Evolutionary conservation across 345 rosid species (phyloP).

Genomic region (Populus simonii): DNA sequence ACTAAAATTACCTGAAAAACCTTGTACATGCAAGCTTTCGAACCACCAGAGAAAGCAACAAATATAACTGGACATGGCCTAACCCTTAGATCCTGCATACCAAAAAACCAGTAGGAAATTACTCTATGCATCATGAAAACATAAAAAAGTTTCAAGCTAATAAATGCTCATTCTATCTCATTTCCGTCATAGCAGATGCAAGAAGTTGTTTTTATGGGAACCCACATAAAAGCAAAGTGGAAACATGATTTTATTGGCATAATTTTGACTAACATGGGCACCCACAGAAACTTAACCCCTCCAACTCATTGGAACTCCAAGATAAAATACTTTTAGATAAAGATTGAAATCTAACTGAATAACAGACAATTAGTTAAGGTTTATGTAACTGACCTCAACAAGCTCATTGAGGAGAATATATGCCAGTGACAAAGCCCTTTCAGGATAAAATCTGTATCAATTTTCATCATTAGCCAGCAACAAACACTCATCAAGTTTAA

Average conservation of each 20-base stretch:
- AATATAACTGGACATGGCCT: constrained; percentile 75
- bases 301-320: background rate
- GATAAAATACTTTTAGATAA: background rate
- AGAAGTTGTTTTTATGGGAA: background rate
- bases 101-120: constrained; percentile 1
- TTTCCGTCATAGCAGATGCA: background rate
- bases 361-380: background rate
- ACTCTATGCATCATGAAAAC: constrained; percentile 6
- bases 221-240: background rate
- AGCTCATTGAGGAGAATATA: constrained; percentile 65
- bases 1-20: constrained; percentile 56
- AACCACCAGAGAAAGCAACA: constrained; percentile 77
- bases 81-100: constrained; percentile 51
- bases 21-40: constrained; percentile 92
- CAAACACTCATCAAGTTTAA: background rate
- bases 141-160: background rate
- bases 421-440: constrained; percentile 71
- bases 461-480: constrained; percentile 3
- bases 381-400: constrained; percentile 51
- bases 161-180: background rate
- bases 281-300: background rate
- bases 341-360: background rate
- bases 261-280: background rate
- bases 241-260: background rate
- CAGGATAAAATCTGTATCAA: constrained; percentile 70